Conservation (phyloP, 2,329 filamentous ascomycete species). For the Xylogone sp. region DNA sequence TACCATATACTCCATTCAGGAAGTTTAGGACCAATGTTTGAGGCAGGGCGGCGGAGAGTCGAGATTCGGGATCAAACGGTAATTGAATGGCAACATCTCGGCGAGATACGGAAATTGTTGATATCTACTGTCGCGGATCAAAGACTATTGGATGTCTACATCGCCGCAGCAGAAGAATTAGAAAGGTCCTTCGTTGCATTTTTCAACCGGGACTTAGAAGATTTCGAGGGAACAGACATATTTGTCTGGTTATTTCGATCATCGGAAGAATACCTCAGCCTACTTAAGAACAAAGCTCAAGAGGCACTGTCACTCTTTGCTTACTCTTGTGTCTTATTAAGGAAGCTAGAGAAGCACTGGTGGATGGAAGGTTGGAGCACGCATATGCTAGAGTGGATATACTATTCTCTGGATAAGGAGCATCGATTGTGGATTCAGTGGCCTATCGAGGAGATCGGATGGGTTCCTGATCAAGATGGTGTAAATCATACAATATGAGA, state of each 20-base stretch:
- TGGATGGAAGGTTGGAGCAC: constrained; percentile 34
- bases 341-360: constrained; percentile 30
- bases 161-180: constrained; percentile 29
- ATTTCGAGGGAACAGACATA: constrained; percentile 33
- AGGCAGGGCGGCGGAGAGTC: constrained; percentile 17
- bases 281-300: constrained; percentile 30
- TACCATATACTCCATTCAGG: constrained; percentile 16
- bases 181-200: constrained; percentile 27
- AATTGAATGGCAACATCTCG: constrained; percentile 11
- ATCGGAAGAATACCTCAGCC: constrained; percentile 31
- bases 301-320: constrained; percentile 32
- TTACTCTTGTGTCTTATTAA: constrained; percentile 31
- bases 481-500: background rate
- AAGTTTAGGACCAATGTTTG: constrained; percentile 25
- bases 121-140: constrained; percentile 14
- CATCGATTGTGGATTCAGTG: constrained; percentile 33
- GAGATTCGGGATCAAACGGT: constrained; percentile 7
- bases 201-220: constrained; percentile 9
- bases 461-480: constrained; percentile 12
- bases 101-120: constrained; percentile 16
- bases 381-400: constrained; percentile 30
- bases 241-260: constrained; percentile 37
- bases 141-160: constrained; percentile 24
- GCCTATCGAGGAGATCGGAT: constrained; percentile 28
- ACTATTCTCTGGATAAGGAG: constrained; percentile 31